Evolutionary conservation across 2,329 filamentous ascomycete species (phyloP).

Genomic region (Pseudogymnoascus sp.): DNA sequence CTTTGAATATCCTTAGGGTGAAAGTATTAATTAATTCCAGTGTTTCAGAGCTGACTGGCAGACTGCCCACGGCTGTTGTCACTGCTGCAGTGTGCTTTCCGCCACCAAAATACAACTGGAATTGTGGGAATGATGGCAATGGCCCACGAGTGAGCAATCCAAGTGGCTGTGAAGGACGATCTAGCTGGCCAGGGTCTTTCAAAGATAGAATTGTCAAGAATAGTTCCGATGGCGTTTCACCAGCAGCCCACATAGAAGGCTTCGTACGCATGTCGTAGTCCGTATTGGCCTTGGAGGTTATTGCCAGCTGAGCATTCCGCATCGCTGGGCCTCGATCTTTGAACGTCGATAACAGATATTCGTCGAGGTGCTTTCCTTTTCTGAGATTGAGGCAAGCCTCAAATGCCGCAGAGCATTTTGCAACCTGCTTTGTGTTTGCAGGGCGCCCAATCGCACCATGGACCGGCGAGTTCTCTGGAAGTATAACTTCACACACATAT

Average conservation of each 20-base stretch:
- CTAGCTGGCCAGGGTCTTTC: slow-evolving; percentile 45
- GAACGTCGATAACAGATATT: slow-evolving; percentile 65
- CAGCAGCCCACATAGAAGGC: slow-evolving; percentile 60
- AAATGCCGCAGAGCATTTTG: slow-evolving; percentile 85
- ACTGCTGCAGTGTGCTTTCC: slow-evolving; percentile 51
- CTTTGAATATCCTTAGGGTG: slow-evolving; percentile 67
- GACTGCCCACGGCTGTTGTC: slow-evolving; percentile 33
- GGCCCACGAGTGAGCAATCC: slow-evolving; percentile 60
- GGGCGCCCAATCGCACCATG: slow-evolving; percentile 55
- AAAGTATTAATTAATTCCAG: slow-evolving; percentile 58
- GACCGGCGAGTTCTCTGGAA: slow-evolving; percentile 70
- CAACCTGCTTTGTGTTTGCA: slow-evolving; percentile 62
- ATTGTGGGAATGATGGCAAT: slow-evolving; percentile 57
- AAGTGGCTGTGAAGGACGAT: slow-evolving; percentile 53
- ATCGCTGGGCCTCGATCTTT: slow-evolving; percentile 65
- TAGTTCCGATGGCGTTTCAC: slow-evolving; percentile 43
- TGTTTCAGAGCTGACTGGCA: slow-evolving; percentile 37
- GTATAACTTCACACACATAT: slow-evolving; percentile 68
- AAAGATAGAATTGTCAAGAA: slow-evolving; percentile 57
- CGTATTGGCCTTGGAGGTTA: slow-evolving; percentile 68
- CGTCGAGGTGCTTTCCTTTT: slow-evolving; percentile 59
- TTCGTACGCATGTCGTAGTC: slow-evolving; percentile 74
- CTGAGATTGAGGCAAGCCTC: slow-evolving; percentile 67
- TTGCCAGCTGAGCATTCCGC: slow-evolving; percentile 77
- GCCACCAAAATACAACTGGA: slow-evolving; percentile 65